Evolutionary conservation across 192 early-diverging fungal genomes (phyloP).

Genomic region (Linnemannia hyalina): DNA sequence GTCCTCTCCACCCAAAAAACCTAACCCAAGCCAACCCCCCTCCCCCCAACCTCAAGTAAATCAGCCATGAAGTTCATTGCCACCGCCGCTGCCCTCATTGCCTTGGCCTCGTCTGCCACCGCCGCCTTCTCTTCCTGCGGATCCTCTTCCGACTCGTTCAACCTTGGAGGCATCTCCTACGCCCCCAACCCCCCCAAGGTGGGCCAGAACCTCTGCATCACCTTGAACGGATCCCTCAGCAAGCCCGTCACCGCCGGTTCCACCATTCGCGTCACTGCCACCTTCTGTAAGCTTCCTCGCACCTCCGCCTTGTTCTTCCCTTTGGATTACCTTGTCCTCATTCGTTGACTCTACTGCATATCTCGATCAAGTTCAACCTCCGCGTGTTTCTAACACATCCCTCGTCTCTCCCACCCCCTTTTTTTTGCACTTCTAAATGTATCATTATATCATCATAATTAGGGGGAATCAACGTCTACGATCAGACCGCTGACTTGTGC

Average conservation of each 20-base stretch:
- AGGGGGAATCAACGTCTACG: conserved; percentile 51
- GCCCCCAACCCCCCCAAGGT: conserved; percentile 53
- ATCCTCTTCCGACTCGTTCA: conserved; percentile 21
- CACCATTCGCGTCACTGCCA: conserved; percentile 24
- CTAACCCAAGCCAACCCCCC: neutral
- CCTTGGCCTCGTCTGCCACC: conserved; percentile 50
- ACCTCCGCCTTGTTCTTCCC: neutral
- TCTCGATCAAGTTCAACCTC: neutral
- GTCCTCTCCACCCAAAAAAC: neutral
- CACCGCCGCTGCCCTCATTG: conserved; percentile 36
- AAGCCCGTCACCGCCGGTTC: conserved; percentile 28
- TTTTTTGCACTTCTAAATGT: neutral
- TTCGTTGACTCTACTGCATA: neutral
- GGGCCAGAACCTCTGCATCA: conserved; percentile 40
- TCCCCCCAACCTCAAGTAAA: neutral
- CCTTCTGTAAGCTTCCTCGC: conserved; percentile 31
- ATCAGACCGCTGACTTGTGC: conserved; percentile 41
- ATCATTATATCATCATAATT: no score
- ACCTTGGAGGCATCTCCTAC: conserved; percentile 23
- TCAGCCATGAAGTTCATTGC: conserved; percentile 48
- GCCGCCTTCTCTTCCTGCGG: conserved; percentile 56
- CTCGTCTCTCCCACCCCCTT: neutral
- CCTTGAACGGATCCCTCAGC: conserved; percentile 27
- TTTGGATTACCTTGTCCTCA: neutral
- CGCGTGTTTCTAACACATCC: neutral